Conservation (phyloP, 1,139 yeast genomes). For the Blastobotrys ciferrii region DNA sequence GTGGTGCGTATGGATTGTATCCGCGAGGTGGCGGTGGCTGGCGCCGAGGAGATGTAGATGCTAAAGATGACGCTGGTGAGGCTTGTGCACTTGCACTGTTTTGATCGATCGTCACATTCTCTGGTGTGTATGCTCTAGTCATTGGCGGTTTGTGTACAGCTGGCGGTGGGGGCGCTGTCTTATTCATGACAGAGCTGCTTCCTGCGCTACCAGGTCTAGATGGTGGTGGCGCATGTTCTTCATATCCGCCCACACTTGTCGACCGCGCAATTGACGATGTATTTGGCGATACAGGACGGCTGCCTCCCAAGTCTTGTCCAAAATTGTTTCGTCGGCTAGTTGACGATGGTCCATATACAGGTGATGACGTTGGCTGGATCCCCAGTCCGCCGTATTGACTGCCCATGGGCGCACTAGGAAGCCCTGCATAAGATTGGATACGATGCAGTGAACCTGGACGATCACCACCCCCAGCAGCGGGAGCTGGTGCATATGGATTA, state of each 20-base stretch:
- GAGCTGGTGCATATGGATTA: slow-evolving; percentile 4
- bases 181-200: no score
- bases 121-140: slow-evolving; percentile 2
- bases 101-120: no score
- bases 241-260: slow-evolving; percentile 3
- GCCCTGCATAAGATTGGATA: slow-evolving; percentile 1
- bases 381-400: background rate
- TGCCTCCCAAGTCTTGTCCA: no score
- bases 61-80: no score
- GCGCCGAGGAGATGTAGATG: no score
- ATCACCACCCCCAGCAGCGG: no score
- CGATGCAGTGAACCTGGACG: slow-evolving; percentile 1
- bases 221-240: background rate
- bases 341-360: background rate
- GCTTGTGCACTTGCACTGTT: no score
- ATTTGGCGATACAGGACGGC: background rate
- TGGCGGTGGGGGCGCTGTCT: no score
- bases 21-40: no score
- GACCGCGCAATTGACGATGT: background rate
- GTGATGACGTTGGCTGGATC: background rate
- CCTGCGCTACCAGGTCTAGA: background rate
- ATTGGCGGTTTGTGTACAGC: no score
- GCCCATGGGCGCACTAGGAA: background rate
- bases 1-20: slow-evolving; percentile 14
- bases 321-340: no score